phyloP scores from a whole-genome alignment of 2,329 filamentous ascomycete genomes.

The Neoarthrinium moseri region DNA sequence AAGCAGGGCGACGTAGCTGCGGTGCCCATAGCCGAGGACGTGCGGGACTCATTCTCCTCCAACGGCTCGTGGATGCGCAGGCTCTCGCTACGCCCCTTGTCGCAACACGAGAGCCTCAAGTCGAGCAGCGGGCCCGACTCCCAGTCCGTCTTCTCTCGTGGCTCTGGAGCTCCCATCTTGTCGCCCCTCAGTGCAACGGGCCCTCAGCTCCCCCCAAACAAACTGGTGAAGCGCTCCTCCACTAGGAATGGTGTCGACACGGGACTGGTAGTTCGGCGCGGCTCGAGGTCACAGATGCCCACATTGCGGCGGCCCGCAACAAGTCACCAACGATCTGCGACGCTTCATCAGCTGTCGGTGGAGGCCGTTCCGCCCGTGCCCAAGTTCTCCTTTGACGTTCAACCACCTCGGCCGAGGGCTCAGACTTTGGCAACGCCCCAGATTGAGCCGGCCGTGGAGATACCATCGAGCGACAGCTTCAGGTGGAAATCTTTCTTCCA shows the following conservation, averaged over 20 bases:
- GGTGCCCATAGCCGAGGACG: conserved; percentile 39
- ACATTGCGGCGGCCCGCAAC: conserved; percentile 73
- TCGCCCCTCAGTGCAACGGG: conserved; percentile 35
- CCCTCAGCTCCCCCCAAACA: conserved; percentile 62
- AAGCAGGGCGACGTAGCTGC: conserved; percentile 34
- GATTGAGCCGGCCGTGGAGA: conserved; percentile 12
- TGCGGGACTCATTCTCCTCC: conserved; percentile 59
- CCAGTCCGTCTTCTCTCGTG: conserved; percentile 65
- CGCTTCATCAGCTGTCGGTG: conserved; percentile 52
- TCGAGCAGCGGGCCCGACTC: conserved; percentile 67
- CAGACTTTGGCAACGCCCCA: conserved; percentile 21
- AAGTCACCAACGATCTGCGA: conserved; percentile 74
- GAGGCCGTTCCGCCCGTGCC: conserved; percentile 22
- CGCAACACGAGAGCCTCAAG: conserved; percentile 61
- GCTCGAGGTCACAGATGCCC: conserved; percentile 60
- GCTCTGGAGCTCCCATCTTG: conserved; percentile 65
- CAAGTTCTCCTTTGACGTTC: conserved; percentile 28
- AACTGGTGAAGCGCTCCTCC: conserved; percentile 72
- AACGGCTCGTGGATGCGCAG: conserved; percentile 71
- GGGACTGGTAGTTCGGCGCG: conserved; percentile 41
- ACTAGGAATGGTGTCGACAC: conserved; percentile 49
- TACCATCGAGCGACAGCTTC: conserved; percentile 15
- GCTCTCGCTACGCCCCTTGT: conserved; percentile 64
- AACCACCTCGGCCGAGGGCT: conserved; percentile 30
- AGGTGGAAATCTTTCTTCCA: conserved; percentile 61